Conservation (phyloP, 257 asterid genomes). For the Rhazya stricta region DNA sequence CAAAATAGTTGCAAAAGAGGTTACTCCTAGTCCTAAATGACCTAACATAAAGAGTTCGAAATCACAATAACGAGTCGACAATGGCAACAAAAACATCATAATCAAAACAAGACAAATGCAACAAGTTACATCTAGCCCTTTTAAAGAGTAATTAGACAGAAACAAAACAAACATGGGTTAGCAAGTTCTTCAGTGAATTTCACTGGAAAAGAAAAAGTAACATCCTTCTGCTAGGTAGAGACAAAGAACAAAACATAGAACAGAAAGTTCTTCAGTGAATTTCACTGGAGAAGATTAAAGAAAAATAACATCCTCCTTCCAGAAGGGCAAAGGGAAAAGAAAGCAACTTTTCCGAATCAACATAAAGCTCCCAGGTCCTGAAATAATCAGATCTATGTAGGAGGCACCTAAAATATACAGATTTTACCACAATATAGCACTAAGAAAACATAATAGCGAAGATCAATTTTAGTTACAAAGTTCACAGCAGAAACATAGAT, state of each 20-base stretch:
- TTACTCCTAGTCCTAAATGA: not conserved
- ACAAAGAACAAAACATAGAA: too few relatives aligned
- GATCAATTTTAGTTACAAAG: conserved; percentile 24
- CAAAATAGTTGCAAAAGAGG: not conserved
- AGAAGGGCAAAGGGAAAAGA: not conserved
- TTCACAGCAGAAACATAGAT: conserved; percentile 17
- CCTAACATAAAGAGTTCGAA: not conserved
- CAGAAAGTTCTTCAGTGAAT: not conserved
- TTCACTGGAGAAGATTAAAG: not conserved
- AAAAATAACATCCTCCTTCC: not conserved
- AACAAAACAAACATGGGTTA: not conserved
- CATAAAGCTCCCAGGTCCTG: not conserved
- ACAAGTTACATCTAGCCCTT: not conserved
- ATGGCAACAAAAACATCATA: not conserved
- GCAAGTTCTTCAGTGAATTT: not conserved
- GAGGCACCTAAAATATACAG: conserved; percentile 30
- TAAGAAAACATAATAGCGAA: conserved; percentile 5
- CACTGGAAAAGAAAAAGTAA: not conserved
- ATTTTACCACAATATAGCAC: conserved; percentile 22
- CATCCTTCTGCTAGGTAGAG: not conserved
- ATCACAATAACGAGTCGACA: not conserved
- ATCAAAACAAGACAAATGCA: not conserved
- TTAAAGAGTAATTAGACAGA: not conserved
- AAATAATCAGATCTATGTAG: conserved; percentile 15
- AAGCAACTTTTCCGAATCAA: not conserved